A percentile compares a stretch with the other conserved stretches of the same genome.
Evolutionary conservation across 176 grass and related monocot genomes (phyloP).

Genomic region (Aegilops sharonensis): DNA sequence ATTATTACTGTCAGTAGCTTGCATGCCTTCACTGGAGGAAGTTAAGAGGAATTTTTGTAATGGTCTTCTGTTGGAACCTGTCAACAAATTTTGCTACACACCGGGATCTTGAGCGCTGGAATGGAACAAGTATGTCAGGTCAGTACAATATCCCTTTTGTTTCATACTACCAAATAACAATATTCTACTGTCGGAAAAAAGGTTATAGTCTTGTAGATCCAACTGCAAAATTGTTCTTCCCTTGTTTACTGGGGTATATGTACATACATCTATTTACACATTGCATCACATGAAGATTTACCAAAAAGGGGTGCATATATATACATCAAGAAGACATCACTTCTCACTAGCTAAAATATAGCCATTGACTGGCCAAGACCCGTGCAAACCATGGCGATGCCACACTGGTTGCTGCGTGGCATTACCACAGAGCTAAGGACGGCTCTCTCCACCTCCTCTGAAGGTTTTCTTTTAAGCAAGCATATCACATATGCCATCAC

Average conservation of each 20-base stretch:
- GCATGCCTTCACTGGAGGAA: no score
- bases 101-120: not conserved
- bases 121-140: not conserved
- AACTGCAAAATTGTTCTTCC: not conserved
- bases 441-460: slow-evolving; percentile 56
- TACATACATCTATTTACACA: slow-evolving; percentile 37
- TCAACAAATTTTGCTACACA: not conserved
- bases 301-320: not conserved
- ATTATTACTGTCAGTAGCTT: not conserved
- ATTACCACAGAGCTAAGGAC: slow-evolving; percentile 54
- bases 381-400: slow-evolving; percentile 19
- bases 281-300: not conserved
- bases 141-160: not conserved
- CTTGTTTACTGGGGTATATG: slow-evolving; percentile 18
- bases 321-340: not conserved
- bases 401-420: slow-evolving; percentile 35
- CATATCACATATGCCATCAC: slow-evolving; percentile 65
- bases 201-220: not conserved
- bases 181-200: not conserved
- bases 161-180: not conserved
- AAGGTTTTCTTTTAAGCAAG: slow-evolving; percentile 48
- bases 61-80: not conserved
- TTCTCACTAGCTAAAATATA: slow-evolving; percentile 44
- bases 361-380: slow-evolving; percentile 24
- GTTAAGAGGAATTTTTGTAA: not conserved